These are phyloP conservation scores for Posidonia australis DNA, from an alignment of 106 monocot genomes.

Conservation along the genomic window DNA sequence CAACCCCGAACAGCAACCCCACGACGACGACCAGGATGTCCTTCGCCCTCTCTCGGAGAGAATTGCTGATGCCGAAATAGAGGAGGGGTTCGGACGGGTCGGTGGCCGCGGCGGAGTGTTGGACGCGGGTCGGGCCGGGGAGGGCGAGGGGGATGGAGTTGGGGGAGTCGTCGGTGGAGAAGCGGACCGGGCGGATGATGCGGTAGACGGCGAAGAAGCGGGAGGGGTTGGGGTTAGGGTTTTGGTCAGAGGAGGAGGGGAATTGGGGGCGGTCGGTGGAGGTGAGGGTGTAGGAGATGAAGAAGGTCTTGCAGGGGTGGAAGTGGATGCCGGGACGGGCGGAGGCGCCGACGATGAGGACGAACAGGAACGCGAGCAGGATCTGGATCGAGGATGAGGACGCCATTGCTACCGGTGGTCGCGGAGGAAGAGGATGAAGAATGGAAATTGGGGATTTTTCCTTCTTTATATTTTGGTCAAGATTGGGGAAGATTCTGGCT, in stretches of 20 bases:
- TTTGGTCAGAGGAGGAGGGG: neutral
- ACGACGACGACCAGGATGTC: conserved; percentile 26
- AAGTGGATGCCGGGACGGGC: conserved; percentile 7
- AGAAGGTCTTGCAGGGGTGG: conserved; percentile 18
- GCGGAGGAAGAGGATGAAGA: neutral
- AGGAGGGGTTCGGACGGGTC: neutral
- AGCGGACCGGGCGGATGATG: conserved; percentile 7
- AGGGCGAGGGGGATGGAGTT: neutral
- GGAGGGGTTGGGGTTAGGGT: conserved; percentile 3
- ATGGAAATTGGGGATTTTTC: too few species aligned
- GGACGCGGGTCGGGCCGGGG: neutral
- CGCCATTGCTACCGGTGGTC: conserved; percentile 3
- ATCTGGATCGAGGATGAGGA: neutral
- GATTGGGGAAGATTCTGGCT: too few species aligned
- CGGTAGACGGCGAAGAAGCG: conserved; percentile 9
- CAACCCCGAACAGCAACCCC: conserved; percentile 22
- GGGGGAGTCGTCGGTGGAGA: neutral
- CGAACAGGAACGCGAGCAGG: neutral
- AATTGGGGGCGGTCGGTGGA: neutral
- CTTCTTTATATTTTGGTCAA: too few species aligned
- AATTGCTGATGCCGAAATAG: conserved; percentile 5
- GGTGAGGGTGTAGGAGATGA: conserved; percentile 20
- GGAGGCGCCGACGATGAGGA: neutral
- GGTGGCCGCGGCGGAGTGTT: neutral
- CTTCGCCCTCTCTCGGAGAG: conserved; percentile 16